Evolutionary conservation across 768 basidiomycete genomes (phyloP), one percentile per base, ranked within the genome.

Genomic region (Pulveroboletus sp.): DNA sequence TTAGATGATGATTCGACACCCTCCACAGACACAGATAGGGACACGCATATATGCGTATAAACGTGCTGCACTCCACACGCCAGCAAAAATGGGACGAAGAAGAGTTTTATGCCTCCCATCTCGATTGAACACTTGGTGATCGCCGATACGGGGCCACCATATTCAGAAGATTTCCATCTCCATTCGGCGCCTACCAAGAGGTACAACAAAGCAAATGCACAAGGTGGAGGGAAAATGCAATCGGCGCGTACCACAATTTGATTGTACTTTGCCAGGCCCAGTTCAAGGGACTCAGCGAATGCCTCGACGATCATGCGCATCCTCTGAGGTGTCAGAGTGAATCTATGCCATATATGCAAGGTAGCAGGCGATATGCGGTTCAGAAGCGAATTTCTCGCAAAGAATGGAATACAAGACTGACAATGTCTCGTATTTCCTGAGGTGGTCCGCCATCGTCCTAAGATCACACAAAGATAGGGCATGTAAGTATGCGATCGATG

Each of bases 301-400:
- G 94, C 89, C 65, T 97, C 91, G 21, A 94, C 93, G 62, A 98
- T 97, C 82, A 94, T 95, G 40, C 92, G 79, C 93, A 94, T 94
- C 50, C 92, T 72, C 66, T 92, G 91, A 14, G 91, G 89, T 8
- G 90, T 93, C 56, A 94, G 68, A 12, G 87, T 90, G 67, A 93
- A 92, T 60, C 88, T 90, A 61, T 45, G 32, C 8, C 13, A 35
- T n/a, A 16, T 21, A 29, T 40, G 16, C 39, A 42, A 14, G 13
- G 21, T 16, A 39, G 24, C 34, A 34, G 13, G 43, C 8, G 20
- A 32, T n/a, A 32, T 42, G 46, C 19, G 34, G 31, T 39, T 59
- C 11, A 58, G 50, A 16, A 20, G 29, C 31, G 16, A 38, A 27
- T n/a, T 20, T 29, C 42, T 16, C 29, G 19, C 37, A 36, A 24